Percentiles rank a stretch among this genome's conserved stretches.
Conservation (phyloP, 176 grass and related monocot genomes). For the Ananas comosus region DNA sequence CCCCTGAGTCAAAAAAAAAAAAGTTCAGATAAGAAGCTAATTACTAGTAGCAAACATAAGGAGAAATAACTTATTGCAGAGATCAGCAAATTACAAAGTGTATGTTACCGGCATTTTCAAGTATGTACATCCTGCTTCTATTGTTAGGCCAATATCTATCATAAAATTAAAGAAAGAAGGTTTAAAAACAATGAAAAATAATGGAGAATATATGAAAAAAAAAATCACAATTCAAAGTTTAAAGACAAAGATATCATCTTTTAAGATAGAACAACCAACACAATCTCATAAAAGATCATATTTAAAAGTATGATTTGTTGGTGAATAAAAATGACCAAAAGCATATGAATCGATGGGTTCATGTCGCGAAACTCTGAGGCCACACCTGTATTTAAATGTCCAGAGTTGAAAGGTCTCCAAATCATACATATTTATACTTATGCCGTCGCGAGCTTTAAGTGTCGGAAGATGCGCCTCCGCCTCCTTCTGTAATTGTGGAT, state of each 20-base stretch:
- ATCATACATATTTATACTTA: conserved; percentile 65
- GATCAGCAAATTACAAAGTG: not conserved
- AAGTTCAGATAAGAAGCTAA: conserved; percentile 8
- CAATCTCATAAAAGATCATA: not conserved
- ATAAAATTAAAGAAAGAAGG: not conserved
- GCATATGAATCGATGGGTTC: conserved; percentile 1
- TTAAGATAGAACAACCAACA: not conserved
- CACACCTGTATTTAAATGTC: conserved; percentile 90
- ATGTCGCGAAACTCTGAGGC: not conserved
- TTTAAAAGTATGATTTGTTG: not conserved
- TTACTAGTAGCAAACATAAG: conserved; percentile 1
- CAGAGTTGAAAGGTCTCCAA: conserved; percentile 55
- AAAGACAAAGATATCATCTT: not conserved
- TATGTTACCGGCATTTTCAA: conserved; percentile 73
- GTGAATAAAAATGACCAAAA: not conserved
- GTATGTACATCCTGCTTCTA: conserved; percentile 96
- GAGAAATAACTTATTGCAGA: not conserved
- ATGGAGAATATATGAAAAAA: conserved; percentile 7
- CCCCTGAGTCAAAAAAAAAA: conserved; percentile 32
- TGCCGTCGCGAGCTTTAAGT: conserved; percentile 65
- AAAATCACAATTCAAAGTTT: not conserved
- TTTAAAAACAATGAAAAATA: conserved; percentile 15
- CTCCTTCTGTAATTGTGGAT: conserved; percentile 54
- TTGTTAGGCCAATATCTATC: conserved; percentile 94
- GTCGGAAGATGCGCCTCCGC: conserved; percentile 64